phyloP scores from a whole-genome alignment of 176 grass and related monocot genomes.

The Triticum urartu region DNA sequence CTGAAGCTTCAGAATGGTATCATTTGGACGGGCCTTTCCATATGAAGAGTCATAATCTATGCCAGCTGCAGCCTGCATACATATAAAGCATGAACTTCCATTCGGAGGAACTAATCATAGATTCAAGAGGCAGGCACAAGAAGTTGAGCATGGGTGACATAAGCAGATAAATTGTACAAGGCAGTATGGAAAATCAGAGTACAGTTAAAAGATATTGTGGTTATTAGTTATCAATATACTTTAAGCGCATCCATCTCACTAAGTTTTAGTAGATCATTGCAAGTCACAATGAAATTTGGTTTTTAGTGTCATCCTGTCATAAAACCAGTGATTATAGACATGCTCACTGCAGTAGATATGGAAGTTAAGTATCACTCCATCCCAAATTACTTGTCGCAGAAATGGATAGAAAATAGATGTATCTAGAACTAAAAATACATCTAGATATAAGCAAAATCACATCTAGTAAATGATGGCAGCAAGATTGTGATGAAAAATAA shows the following conservation, averaged over 20 bases:
- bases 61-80: conserved; percentile 78
- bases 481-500: conserved; percentile 3
- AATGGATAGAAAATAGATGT: no score
- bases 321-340: neutral
- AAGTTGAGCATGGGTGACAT: neutral
- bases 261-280: neutral
- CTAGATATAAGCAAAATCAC: neutral
- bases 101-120: conserved; percentile 8
- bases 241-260: neutral
- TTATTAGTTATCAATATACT: neutral
- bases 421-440: no score
- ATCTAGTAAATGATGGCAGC: neutral
- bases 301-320: neutral
- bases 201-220: neutral
- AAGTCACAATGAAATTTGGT: no score
- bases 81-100: neutral
- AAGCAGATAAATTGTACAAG: neutral
- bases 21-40: conserved; percentile 78
- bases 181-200: neutral
- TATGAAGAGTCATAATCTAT: conserved; percentile 95
- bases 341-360: neutral
- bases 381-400: no score
- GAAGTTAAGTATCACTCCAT: neutral
- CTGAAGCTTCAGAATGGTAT: conserved; percentile 96
- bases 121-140: neutral